A percentile compares a stretch with the other conserved stretches of the same genome.
Conservation (phyloP, 2,329 filamentous ascomycete genomes). For the Fusarium nygamai region DNA sequence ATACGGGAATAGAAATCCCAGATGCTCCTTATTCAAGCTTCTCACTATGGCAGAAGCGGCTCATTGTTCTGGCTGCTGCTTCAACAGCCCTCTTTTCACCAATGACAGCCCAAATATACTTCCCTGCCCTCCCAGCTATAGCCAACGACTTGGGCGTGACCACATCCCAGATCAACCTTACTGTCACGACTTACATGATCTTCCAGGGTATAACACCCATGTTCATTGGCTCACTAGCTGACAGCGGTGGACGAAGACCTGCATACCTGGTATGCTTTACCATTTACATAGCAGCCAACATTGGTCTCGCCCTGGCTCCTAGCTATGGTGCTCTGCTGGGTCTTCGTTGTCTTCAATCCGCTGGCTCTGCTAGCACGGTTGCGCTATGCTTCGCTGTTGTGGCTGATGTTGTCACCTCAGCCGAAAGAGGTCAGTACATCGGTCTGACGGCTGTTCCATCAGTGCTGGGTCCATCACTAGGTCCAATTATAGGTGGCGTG, state of each 20-base stretch:
- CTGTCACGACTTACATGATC: conserved; percentile 66
- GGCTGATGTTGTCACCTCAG: conserved; percentile 69
- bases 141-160: conserved; percentile 58
- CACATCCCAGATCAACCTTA: conserved; percentile 57
- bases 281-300: conserved; percentile 63
- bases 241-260: conserved; percentile 63
- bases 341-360: conserved; percentile 65
- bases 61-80: conserved; percentile 53
- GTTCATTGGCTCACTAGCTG: conserved; percentile 65
- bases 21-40: conserved; percentile 50
- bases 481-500: conserved; percentile 68
- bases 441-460: conserved; percentile 60
- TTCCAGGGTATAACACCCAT: conserved; percentile 69
- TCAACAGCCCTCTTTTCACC: conserved; percentile 57
- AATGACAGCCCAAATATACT: conserved; percentile 62
- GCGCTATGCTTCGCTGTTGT: conserved; percentile 68
- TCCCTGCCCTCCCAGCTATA: conserved; percentile 61
- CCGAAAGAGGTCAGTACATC: conserved; percentile 70
- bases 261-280: conserved; percentile 64
- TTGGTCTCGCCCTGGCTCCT: conserved; percentile 61
- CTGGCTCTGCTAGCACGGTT: conserved; percentile 68
- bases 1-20: not conserved
- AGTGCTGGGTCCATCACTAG: conserved; percentile 60
- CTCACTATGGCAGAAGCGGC: conserved; percentile 52
- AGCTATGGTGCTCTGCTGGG: conserved; percentile 62